Evolutionary conservation across 2,329 filamentous ascomycete species (phyloP), one percentile per base, ranked within the genome.

Genomic region (Neonectria hederae): DNA sequence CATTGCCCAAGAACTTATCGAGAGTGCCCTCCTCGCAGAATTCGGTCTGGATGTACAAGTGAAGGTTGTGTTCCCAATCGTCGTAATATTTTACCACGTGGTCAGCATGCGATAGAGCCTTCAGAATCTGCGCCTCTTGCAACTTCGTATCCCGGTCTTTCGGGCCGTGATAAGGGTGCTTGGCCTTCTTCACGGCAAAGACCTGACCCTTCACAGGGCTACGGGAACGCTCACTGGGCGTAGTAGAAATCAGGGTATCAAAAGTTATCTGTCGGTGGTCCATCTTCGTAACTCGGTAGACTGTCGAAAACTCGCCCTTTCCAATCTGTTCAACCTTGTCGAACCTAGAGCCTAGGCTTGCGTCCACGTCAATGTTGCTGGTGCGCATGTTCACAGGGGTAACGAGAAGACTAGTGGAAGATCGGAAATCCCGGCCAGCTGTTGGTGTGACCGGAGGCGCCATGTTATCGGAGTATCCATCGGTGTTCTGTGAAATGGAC

Each of bases 21-120:
- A 99, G 83, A 65, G 93, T 97, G 17, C 96, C 96, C 76, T 97
- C 93, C 76, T 97, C 94, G 75, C 96, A 99, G 76, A 90, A 98
- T 76, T 99, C 96, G 0, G 95, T 98, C 81, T 98, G 95, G 65
- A 99, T 98, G 81, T 97, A 99, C 10, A 99, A 86, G 75, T 95
- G 90, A 61, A 87, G 87, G 70, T 92, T 89, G 65, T 91, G 86
- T 79, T 97, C 95, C 96, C 96, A 99, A 76, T 90, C 90, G 72
- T 97, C 90, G 59, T 94, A 84, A 70, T 95, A 92, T 67, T 92
- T 89, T 56, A 99, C 84, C 57, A 98, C 87, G 77, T 99, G 94
- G 74, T 97, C 93, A 59, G 91, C 90, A 62, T 92, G 89, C 55
- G 87, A 88, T 45, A 99, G 83, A n/a, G 89, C 85, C 73, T 91